Conservation (phyloP, 768 basidiomycete species). For the Artomyces pyxidatus region DNA sequence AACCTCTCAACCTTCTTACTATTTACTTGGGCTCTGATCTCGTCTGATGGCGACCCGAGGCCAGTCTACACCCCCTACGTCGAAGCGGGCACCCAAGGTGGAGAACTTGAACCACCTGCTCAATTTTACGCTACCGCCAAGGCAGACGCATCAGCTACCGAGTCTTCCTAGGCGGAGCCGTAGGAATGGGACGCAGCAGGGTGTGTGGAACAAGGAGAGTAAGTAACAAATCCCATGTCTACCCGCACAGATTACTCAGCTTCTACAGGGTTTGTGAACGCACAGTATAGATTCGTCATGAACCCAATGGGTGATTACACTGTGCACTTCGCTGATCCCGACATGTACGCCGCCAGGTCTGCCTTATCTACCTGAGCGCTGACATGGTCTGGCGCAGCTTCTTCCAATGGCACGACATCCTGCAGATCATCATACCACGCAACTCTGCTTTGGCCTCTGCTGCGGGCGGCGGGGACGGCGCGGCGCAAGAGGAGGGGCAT, state of each 20-base stretch:
- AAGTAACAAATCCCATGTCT: constrained; percentile 29
- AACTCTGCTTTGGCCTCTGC: constrained; percentile 60
- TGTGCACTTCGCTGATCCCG: constrained; percentile 94
- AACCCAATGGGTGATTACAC: constrained; percentile 89
- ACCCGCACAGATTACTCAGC: not conserved
- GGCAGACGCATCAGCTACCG: constrained; percentile 53
- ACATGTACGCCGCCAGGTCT: constrained; percentile 58
- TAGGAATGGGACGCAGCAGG: constrained; percentile 52
- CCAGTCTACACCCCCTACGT: constrained; percentile 26
- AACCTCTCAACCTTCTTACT: constrained; percentile 1
- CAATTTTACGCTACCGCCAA: constrained; percentile 88
- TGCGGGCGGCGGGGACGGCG: constrained; percentile 34
- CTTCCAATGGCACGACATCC: constrained; percentile 93
- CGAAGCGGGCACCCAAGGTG: constrained; percentile 64
- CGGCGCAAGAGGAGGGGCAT: constrained; percentile 46
- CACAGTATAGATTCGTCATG: constrained; percentile 93
- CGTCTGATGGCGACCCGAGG: constrained; percentile 13
- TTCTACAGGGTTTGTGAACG: constrained; percentile 86
- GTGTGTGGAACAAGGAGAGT: constrained; percentile 90
- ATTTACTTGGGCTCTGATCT: not conserved
- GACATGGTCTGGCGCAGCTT: constrained; percentile 41
- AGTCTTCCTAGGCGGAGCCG: constrained; percentile 69
- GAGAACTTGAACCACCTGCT: constrained; percentile 80
- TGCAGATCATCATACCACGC: constrained; percentile 90
- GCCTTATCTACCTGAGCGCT: constrained; percentile 10